These are phyloP conservation scores for Euphrasia confusa DNA, from an alignment of 257 asterid genomes.

Conservation along the genomic window DNA sequence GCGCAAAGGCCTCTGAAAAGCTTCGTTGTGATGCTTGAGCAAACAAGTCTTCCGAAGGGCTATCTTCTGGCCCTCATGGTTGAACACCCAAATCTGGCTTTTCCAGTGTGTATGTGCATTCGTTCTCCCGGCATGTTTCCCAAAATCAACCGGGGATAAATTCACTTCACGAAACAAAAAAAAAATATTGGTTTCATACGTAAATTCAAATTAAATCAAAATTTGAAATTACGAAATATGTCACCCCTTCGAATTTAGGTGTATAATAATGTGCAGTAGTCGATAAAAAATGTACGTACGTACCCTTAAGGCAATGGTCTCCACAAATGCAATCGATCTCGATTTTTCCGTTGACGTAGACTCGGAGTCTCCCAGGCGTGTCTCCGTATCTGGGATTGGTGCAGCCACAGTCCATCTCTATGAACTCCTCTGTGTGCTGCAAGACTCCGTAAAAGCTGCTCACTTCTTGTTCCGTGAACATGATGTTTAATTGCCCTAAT, in stretches of 20 bases:
- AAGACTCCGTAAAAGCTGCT: conserved; percentile 17
- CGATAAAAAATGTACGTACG: neutral
- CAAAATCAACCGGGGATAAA: conserved; percentile 33
- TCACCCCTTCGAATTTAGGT: too few relatives aligned
- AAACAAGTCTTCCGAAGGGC: conserved; percentile 29
- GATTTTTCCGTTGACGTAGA: conserved; percentile 26
- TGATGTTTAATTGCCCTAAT: neutral
- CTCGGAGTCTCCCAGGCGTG: conserved; percentile 27
- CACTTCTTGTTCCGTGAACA: conserved; percentile 27
- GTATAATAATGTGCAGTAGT: too few relatives aligned
- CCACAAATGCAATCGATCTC: conserved; percentile 37
- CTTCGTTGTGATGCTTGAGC: conserved; percentile 29
- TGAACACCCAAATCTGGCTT: conserved; percentile 40
- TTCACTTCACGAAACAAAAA: conserved; percentile 18
- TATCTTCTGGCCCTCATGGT: conserved; percentile 22
- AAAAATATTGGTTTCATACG: too few relatives aligned
- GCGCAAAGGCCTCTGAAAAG: conserved; percentile 31
- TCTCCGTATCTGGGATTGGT: conserved; percentile 34
- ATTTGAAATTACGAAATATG: too few relatives aligned
- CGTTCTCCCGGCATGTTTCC: conserved; percentile 35
- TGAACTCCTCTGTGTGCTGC: conserved; percentile 5
- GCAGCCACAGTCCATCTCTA: conserved; percentile 26
- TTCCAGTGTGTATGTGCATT: conserved; percentile 32
- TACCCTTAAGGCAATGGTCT: conserved; percentile 20
- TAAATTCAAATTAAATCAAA: too few relatives aligned